A percentile compares a stretch with the other conserved stretches of the same genome.
These are phyloP conservation scores for Xylariaceae sp. DNA, from an alignment of 2,329 filamentous ascomycete genomes.

Conservation along the genomic window DNA sequence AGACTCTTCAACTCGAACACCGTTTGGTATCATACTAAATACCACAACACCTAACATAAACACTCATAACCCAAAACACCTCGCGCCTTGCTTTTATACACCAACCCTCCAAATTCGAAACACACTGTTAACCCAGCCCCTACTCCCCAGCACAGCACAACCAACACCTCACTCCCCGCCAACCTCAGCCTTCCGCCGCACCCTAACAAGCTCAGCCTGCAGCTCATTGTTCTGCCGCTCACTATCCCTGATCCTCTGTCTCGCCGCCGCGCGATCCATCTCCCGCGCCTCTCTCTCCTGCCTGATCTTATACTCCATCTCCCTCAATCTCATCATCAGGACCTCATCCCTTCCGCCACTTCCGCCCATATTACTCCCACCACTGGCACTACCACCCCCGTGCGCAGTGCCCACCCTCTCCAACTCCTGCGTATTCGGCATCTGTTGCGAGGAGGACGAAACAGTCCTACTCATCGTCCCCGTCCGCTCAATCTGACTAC, in stretches of 20 bases:
- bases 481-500: slow-evolving; percentile 28
- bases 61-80: too few relatives aligned
- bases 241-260: slow-evolving; percentile 57
- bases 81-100: too few relatives aligned
- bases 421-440: slow-evolving; percentile 20
- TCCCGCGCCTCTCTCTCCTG: slow-evolving; percentile 83
- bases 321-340: slow-evolving; percentile 81
- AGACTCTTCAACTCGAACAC: too few relatives aligned
- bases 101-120: too few relatives aligned
- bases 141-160: too few relatives aligned
- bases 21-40: too few relatives aligned
- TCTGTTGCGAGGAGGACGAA: too few relatives aligned
- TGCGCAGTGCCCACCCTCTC: slow-evolving; percentile 21
- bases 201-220: slow-evolving; percentile 30
- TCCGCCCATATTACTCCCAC: slow-evolving; percentile 19
- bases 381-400: slow-evolving; percentile 3
- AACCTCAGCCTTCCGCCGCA: slow-evolving; percentile 22
- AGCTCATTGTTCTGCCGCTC: slow-evolving; percentile 34
- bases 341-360: slow-evolving; percentile 61
- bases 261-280: slow-evolving; percentile 78
- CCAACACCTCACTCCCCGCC: too few relatives aligned
- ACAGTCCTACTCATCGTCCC: slow-evolving; percentile 25
- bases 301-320: slow-evolving; percentile 85
- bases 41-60: too few relatives aligned
- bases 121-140: too few relatives aligned